phyloP scores from a whole-genome alignment of 148 eudicot species.

The Spergularia bocconei region DNA sequence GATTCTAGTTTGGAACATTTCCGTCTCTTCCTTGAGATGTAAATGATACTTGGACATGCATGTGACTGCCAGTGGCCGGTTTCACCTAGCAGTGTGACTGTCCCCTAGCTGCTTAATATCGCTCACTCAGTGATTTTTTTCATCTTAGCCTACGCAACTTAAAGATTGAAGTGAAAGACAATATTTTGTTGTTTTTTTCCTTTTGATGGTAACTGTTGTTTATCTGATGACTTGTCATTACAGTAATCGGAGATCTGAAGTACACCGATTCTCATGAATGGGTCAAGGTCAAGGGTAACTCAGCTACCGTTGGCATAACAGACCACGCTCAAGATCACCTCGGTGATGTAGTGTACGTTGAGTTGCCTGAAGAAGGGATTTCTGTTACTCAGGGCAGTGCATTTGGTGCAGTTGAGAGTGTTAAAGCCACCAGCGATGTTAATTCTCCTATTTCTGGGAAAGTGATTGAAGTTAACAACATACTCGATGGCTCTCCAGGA shows the following conservation, averaged over 20 bases:
- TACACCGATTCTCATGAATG: constrained; percentile 89
- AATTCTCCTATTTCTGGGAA: constrained; percentile 90
- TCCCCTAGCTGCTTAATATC: no score
- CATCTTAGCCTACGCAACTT: no score
- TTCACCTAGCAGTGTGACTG: no score
- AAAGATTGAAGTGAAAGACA: no score
- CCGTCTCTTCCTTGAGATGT: no score
- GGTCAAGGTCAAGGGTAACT: constrained; percentile 77
- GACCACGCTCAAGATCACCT: constrained; percentile 94
- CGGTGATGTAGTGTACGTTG: constrained; percentile 90
- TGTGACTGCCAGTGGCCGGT: no score
- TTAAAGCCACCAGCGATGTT: constrained; percentile 89
- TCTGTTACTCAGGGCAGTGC: constrained; percentile 59
- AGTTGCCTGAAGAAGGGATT: constrained; percentile 76
- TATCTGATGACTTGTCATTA: constrained; percentile 14
- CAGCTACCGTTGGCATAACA: constrained; percentile 76
- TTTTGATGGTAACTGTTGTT: no score
- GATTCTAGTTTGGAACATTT: no score
- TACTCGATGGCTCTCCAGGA: constrained; percentile 62
- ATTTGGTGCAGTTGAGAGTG: constrained; percentile 97
- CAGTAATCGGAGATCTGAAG: constrained; percentile 70
- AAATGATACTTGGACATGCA: no score
- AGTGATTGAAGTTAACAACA: constrained; percentile 64
- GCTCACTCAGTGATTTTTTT: no score
- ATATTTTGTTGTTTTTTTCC: no score